Base-by-base conservation (phyloP, 2,329 filamentous ascomycete genomes). In the Pseudogymnoascus verrucosus region DNA sequence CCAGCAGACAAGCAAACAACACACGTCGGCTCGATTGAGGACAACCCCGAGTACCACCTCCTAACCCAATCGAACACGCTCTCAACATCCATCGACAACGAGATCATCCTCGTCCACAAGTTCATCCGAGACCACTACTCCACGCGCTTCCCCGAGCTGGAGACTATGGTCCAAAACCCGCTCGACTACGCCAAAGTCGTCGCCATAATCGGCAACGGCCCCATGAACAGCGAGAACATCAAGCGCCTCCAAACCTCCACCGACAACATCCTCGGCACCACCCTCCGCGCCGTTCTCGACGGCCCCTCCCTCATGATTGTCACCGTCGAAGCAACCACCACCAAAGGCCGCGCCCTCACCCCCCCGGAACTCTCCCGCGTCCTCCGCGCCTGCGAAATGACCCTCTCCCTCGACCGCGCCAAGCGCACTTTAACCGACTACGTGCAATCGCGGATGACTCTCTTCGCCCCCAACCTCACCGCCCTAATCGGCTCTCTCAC, bases 121-220 rank as follows among this genome's bases (percentile, higher is more conserved):
- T 96, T 91, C 75, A 91, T 97, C 65, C 86, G 93, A 71, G 95
- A 99, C 72, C 91, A 97, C 76, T 99, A 99, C 78, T 96, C 93
- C 8, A 83, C 89, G 16, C 86, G 93, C 65, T 99, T 98, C 71
- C 93, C 95, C 0, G 93, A 97, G 76, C 84, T 99, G 42, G 95
- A 99, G 75, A 84, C 84, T 19, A 84, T 99, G 36, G 89, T 99
- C 65, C 91, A 90, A 64, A 96, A 93, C 71, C 92, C 95, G 1
- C 82, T 98, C 61, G 91, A 97, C 74, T 99, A 97, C 77, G 92
- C 93, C 28, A 96, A 96, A 78, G 91, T 95, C 0, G 95, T 98
- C 7, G 88, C 91, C 3, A 96, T 98, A 68, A 84, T 99, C 66
- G 89, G 91, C 69, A 98, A 98, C 77, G 91, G 91, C 0, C 92